Percentiles rank a stretch among this genome's conserved stretches.
Evolutionary conservation across 2,329 filamentous ascomycete species (phyloP).

Genomic region (Xylariaceae sp.): DNA sequence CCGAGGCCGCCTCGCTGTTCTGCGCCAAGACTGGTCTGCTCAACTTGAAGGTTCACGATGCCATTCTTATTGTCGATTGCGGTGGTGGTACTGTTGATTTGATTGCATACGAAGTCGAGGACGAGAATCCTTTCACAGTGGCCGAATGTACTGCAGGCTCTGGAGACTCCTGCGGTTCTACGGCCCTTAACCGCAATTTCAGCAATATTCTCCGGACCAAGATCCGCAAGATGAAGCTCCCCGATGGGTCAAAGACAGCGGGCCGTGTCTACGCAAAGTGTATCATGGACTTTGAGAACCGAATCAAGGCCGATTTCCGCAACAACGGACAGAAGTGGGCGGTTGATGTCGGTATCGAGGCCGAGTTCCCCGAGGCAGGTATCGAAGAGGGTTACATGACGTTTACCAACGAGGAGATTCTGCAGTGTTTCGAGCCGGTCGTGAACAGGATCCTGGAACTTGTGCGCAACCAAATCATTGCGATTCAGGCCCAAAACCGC

Average conservation of each 20-base stretch:
- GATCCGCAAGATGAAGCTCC: constrained; percentile 98
- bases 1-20: constrained; percentile 95
- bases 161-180: constrained; percentile 97
- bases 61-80: constrained; percentile 97
- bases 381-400: constrained; percentile 99
- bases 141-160: constrained; percentile 96
- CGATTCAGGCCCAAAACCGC: constrained; percentile 95
- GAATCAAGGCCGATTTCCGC: constrained; percentile 98
- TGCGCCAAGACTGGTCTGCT: constrained; percentile 95
- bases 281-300: constrained; percentile 99
- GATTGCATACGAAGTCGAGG: constrained; percentile 98
- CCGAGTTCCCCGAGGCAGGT: constrained; percentile 93
- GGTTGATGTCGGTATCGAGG: constrained; percentile 96
- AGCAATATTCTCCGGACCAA: constrained; percentile 97
- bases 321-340: constrained; percentile 99
- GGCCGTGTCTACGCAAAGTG: constrained; percentile 98
- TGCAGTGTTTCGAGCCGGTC: constrained; percentile 98
- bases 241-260: constrained; percentile 95
- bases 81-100: constrained; percentile 98
- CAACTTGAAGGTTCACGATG: constrained; percentile 96
- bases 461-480: constrained; percentile 97
- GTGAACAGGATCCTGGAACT: constrained; percentile 96
- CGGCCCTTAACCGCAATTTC: constrained; percentile 95
- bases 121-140: constrained; percentile 94
- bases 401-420: constrained; percentile 97